phyloP scores from a whole-genome alignment of 1,139 yeast species.

The Wickerhamomyces sp. region DNA sequence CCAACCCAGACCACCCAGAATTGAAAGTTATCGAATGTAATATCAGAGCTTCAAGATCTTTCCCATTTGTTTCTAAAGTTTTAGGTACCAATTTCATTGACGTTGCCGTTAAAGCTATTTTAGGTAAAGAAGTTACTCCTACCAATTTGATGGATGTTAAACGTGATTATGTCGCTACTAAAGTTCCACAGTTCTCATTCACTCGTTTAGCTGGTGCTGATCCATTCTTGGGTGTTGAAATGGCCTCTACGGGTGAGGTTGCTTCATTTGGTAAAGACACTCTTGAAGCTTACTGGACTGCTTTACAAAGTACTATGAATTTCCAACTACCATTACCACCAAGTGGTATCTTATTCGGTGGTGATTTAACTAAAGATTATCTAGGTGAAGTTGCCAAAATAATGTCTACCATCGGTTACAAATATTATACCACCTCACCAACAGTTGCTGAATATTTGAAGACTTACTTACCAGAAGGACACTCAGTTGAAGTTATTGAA shows the following conservation, averaged over 20 bases:
- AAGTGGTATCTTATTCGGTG: conserved; percentile 85
- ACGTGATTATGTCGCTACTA: conserved; percentile 81
- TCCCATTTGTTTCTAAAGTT: conserved; percentile 98
- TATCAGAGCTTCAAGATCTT: conserved; percentile 96
- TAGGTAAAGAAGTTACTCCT: conserved; percentile 65
- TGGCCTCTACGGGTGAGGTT: conserved; percentile 98
- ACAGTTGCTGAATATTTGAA: conserved; percentile 66
- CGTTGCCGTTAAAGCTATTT: conserved; percentile 83
- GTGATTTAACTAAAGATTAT: conserved; percentile 70
- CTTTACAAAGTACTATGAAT: conserved; percentile 95
- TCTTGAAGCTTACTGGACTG: conserved; percentile 94
- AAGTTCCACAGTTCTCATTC: conserved; percentile 97
- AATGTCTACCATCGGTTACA: conserved; percentile 72
- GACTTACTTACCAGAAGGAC: conserved; percentile 35
- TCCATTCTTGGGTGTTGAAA: conserved; percentile 97
- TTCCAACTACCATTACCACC: conserved; percentile 92
- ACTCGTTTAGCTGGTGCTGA: conserved; percentile 98
- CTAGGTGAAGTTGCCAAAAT: conserved; percentile 70
- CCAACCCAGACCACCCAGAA: conserved; percentile 38
- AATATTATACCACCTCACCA: conserved; percentile 71
- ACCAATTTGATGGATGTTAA: conserved; percentile 58
- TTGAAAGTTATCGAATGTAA: conserved; percentile 97
- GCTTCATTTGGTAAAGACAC: conserved; percentile 90
- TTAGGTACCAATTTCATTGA: conserved; percentile 91
- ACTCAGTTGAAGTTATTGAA: conserved; percentile 59